Evolutionary conservation across 257 asterid species (phyloP).

Genomic region (Verbascum thapsus): DNA sequence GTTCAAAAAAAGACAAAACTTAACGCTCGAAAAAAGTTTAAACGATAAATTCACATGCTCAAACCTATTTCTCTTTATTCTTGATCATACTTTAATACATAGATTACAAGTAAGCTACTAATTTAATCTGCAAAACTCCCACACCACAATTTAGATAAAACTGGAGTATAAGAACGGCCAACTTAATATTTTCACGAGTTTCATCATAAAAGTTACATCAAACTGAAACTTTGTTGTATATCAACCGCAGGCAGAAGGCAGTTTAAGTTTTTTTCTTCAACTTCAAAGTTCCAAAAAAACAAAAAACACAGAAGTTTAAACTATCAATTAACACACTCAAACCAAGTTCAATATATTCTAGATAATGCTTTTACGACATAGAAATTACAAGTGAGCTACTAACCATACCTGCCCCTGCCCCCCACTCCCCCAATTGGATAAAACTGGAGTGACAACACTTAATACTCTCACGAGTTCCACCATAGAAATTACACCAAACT

Average conservation of each 20-base stretch:
- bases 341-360: background rate
- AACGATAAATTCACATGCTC: no score
- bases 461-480: constrained; percentile 3
- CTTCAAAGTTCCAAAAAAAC: background rate
- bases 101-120: no score
- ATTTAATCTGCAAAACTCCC: background rate
- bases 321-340: constrained; percentile 18
- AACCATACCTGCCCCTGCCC: no score
- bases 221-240: background rate
- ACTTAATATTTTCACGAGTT: background rate
- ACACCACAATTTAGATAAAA: constrained; percentile 6
- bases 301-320: constrained; percentile 15
- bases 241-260: constrained; percentile 1
- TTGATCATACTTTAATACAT: no score
- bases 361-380: constrained; percentile 12
- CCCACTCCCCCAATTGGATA: constrained; percentile 15
- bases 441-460: background rate
- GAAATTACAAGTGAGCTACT: background rate
- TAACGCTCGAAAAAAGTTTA: no score
- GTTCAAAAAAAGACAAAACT: no score
- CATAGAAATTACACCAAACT: background rate
- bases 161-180: background rate
- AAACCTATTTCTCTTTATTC: no score
- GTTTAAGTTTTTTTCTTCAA: background rate
- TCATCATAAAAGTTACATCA: background rate